phyloP scores from a whole-genome alignment of 768 basidiomycete species.

The Amanita brunnescens region DNA sequence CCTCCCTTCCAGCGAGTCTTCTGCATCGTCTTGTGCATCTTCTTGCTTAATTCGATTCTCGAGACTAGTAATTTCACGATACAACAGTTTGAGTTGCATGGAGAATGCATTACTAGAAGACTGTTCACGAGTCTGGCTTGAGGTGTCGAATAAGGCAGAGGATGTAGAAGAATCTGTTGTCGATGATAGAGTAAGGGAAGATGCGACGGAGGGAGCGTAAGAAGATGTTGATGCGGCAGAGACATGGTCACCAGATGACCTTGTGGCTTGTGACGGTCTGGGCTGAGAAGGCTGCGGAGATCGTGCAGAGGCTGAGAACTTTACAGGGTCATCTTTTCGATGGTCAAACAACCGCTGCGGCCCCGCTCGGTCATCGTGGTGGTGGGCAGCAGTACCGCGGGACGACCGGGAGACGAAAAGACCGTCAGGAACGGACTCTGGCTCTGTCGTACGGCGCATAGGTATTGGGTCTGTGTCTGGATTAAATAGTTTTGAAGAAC shows the following conservation, averaged over 20 bases:
- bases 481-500: conserved; percentile 53
- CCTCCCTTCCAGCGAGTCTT: conserved; percentile 35
- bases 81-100: conserved; percentile 68
- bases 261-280: conserved; percentile 44
- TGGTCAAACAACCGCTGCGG: conserved; percentile 67
- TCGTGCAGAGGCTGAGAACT: conserved; percentile 62
- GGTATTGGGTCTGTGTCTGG: conserved; percentile 64
- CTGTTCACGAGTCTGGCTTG: conserved; percentile 37
- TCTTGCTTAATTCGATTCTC: conserved; percentile 68
- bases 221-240: conserved; percentile 72
- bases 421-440: conserved; percentile 56
- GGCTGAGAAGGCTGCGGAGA: conserved; percentile 24
- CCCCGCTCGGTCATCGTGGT: conserved; percentile 24
- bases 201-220: conserved; percentile 59
- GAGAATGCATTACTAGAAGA: conserved; percentile 63
- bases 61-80: conserved; percentile 71
- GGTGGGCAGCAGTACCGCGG: conserved; percentile 8
- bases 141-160: conserved; percentile 59
- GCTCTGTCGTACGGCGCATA: conserved; percentile 51
- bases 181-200: conserved; percentile 71
- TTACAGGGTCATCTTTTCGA: conserved; percentile 83
- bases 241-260: conserved; percentile 59
- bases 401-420: conserved; percentile 24
- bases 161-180: conserved; percentile 73
- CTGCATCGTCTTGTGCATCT: conserved; percentile 46